These are phyloP conservation scores for Aspergillus taichungensis DNA, from an alignment of 495 filamentous ascomycete species.

Conservation along the genomic window DNA sequence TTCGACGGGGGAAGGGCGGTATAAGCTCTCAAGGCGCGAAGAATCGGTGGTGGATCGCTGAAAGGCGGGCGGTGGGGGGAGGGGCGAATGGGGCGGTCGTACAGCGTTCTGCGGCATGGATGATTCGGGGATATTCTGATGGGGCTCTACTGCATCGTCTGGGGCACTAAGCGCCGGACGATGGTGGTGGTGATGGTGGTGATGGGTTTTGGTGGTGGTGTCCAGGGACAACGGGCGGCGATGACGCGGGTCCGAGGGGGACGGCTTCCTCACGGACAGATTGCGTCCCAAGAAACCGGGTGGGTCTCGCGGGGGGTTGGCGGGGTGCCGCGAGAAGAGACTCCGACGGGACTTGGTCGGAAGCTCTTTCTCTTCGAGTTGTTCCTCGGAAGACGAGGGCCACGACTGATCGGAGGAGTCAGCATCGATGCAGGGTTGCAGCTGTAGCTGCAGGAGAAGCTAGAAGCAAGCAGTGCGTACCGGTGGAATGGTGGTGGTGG, in stretches of 20 bases:
- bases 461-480: constrained; percentile 9
- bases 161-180: constrained; percentile 8
- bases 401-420: constrained; percentile 14
- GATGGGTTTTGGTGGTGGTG: constrained; percentile 4
- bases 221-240: constrained; percentile 9
- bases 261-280: constrained; percentile 8
- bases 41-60: constrained; percentile 26
- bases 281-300: constrained; percentile 10
- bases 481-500: constrained; percentile 6
- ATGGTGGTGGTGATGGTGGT: constrained; percentile 9
- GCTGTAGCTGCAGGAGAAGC: constrained; percentile 1
- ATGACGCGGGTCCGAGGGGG: constrained; percentile 4
- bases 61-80: constrained; percentile 6
- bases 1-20: constrained; percentile 30
- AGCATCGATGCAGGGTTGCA: constrained; percentile 12
- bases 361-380: constrained; percentile 10
- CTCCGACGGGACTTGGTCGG: constrained; percentile 12
- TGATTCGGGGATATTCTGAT: constrained; percentile 17
- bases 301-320: constrained; percentile 9
- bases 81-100: constrained; percentile 11
- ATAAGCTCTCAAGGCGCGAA: constrained; percentile 31
- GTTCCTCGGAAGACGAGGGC: constrained; percentile 8
- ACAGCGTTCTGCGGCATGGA: constrained; percentile 15
- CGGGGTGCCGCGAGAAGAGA: constrained; percentile 15
- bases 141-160: constrained; percentile 7